These are phyloP conservation scores for Puccinia hordei DNA, from an alignment of 1,284 basidiomycete species.

Conservation along the genomic window DNA sequence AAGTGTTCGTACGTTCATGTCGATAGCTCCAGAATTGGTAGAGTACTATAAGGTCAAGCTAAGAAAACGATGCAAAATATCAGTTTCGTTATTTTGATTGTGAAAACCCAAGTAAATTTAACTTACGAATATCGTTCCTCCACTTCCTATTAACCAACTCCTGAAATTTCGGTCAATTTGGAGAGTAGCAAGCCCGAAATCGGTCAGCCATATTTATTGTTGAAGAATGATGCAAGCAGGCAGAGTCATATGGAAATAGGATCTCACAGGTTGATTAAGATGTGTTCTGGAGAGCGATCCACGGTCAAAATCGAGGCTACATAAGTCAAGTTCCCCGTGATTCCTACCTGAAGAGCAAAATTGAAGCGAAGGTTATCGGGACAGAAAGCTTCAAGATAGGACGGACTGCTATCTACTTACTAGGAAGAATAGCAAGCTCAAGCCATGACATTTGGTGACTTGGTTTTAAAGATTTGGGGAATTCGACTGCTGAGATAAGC, in stretches of 20 bases:
- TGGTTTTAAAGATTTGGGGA: conserved; percentile 60
- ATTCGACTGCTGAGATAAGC: conserved; percentile 53
- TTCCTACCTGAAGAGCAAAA: conserved; percentile 30
- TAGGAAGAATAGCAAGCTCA: conserved; percentile 58
- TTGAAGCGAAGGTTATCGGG: not conserved
- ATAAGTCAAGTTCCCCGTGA: conserved; percentile 49
- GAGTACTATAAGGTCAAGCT: conserved; percentile 43
- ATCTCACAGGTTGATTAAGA: conserved; percentile 47
- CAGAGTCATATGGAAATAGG: not conserved
- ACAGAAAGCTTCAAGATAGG: not conserved
- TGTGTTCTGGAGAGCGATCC: conserved; percentile 19
- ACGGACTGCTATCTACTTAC: not conserved
- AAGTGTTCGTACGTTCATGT: conserved; percentile 13
- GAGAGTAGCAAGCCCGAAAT: not conserved
- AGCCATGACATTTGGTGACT: conserved; percentile 59
- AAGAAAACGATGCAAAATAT: not conserved
- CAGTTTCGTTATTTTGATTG: not conserved
- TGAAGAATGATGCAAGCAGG: not conserved
- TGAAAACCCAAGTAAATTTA: not conserved
- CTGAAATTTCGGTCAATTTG: not conserved
- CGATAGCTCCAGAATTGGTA: conserved; percentile 50
- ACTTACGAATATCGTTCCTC: conserved; percentile 44
- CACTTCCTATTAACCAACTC: conserved; percentile 48
- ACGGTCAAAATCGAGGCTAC: conserved; percentile 31
- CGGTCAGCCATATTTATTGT: not conserved